These are phyloP conservation scores for Lizanozyma gosingica DNA, from an alignment of 1,139 yeast genomes.

Conservation along the genomic window DNA sequence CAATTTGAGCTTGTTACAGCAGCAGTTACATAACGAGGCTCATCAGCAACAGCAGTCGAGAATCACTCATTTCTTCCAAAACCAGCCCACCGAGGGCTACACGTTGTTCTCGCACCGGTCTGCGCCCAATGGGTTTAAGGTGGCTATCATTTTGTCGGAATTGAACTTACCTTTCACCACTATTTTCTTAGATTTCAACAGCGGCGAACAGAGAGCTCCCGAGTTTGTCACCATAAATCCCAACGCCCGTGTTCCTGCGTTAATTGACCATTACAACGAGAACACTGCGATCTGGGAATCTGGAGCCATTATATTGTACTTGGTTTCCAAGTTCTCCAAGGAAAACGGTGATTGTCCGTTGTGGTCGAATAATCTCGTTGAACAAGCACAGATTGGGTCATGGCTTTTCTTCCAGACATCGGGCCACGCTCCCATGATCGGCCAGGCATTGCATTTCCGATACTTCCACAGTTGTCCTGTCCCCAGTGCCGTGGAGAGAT, in stretches of 20 bases:
- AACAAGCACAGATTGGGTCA: slow-evolving; percentile 78
- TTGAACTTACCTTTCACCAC: slow-evolving; percentile 74
- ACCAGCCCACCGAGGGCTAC: slow-evolving; percentile 76
- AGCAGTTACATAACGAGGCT: slow-evolving; percentile 33
- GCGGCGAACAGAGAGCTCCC: slow-evolving; percentile 88
- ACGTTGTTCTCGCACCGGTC: slow-evolving; percentile 85
- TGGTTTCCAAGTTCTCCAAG: slow-evolving; percentile 58
- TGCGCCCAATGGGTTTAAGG: slow-evolving; percentile 96
- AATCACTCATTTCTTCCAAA: slow-evolving; percentile 64
- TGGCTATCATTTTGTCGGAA: slow-evolving; percentile 83
- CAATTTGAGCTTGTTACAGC: slow-evolving; percentile 32
- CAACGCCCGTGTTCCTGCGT: slow-evolving; percentile 89
- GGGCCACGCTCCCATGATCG: slow-evolving; percentile 97
- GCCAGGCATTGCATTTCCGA: slow-evolving; percentile 90
- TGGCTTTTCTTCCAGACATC: slow-evolving; percentile 95
- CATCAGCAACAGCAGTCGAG: slow-evolving; percentile 39
- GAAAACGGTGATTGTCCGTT: slow-evolving; percentile 68
- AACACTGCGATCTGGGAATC: slow-evolving; percentile 89
- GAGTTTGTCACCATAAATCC: slow-evolving; percentile 89
- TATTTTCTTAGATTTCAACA: slow-evolving; percentile 77
- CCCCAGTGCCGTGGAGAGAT: slow-evolving; percentile 83
- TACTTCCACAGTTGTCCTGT: slow-evolving; percentile 85
- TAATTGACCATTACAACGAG: slow-evolving; percentile 77
- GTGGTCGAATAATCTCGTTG: slow-evolving; percentile 73
- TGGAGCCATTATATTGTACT: slow-evolving; percentile 79